Percentiles rank a stretch among this genome's conserved stretches.
phyloP scores from a whole-genome alignment of 2,329 filamentous ascomycete species.

The Colletotrichum salicis region DNA sequence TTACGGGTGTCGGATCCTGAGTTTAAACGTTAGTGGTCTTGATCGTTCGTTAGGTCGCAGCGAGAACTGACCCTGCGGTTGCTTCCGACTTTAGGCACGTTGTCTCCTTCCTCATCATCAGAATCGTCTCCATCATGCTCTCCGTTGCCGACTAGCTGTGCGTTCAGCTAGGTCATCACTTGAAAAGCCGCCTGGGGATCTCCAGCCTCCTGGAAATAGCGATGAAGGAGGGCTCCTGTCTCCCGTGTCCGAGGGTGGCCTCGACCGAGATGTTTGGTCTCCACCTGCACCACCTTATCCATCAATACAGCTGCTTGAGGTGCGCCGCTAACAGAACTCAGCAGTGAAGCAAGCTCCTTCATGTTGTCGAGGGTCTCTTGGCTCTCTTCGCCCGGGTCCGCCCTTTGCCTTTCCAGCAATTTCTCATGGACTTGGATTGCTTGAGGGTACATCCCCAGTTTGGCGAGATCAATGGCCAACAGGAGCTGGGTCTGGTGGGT shows the following conservation, averaged over 20 bases:
- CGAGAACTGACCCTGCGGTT: too few species aligned
- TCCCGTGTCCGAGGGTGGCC: not conserved
- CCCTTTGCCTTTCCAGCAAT: not conserved
- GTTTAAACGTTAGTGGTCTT: too few species aligned
- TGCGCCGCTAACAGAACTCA: not conserved
- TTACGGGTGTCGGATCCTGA: too few species aligned
- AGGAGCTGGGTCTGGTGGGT: not conserved
- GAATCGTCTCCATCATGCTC: too few species aligned
- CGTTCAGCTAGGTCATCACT: too few species aligned
- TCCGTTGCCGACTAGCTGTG: too few species aligned
- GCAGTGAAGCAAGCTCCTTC: not conserved
- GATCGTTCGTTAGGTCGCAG: too few species aligned
- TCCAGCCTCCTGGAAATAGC: not conserved
- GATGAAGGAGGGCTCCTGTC: not conserved
- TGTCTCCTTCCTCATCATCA: too few species aligned
- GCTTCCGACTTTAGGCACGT: too few species aligned
- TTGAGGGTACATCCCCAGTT: not conserved
- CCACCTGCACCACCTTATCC: not conserved
- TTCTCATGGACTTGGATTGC: not conserved
- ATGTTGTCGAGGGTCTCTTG: not conserved
- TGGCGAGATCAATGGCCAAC: not conserved
- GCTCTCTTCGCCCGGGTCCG: not conserved
- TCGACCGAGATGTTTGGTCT: not conserved
- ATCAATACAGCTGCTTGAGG: not conserved
- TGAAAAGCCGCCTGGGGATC: not conserved